Base-by-base conservation (phyloP, 495 filamentous ascomycete genomes). In the Chaetomidium leptoderma region DNA sequence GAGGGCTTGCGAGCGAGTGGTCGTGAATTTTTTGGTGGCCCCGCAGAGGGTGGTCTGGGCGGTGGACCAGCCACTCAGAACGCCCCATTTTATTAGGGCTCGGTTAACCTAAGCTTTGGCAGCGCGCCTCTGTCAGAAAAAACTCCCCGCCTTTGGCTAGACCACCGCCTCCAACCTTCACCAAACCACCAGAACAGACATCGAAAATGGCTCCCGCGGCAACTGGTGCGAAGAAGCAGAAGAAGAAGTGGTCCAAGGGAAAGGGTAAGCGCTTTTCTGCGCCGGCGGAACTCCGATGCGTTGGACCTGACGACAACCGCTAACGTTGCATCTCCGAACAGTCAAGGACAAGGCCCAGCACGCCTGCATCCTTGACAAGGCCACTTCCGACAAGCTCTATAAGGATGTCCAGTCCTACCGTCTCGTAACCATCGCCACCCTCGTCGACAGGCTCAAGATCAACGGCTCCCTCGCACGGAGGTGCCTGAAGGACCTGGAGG, bases 311-410 rank as follows among this genome's bases (percentile, higher is more conserved):
- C n/a, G 23, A 50, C 57, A 53, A 29, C 46, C 26, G 57, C 58
- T 66, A 68, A 72, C 60, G 64, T 47, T 32, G 32, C 36, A 21
- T 33, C 16, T 46, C 24, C 55, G 29, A 60, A 67, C 69, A 96
- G 95, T 99, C 81, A 99, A 99, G 92, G 95, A 99, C 85, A 99
- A 99, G 90, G 92, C 95, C 76, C 88, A 97, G 78, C 95, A 99
- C 84, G 90, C 89, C 55, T 81, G 91, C 72, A 78, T 90, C 53
- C 81, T 91, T 68, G 88, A 89, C 71, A 81, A 91, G 70, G 76
- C 83, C 70, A 92, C 85, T 55, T 88, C 87, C 39, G 89, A 91
- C 76, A 91, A 90, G 83, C 87, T 95, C 72, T 86, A 93, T 82
- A 97, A 97, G 82, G 92, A 97, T 83, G 95, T 99, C 66, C 93